Conservation (phyloP, 352 stramenopile species). For the Phytophthora ramorum region DNA sequence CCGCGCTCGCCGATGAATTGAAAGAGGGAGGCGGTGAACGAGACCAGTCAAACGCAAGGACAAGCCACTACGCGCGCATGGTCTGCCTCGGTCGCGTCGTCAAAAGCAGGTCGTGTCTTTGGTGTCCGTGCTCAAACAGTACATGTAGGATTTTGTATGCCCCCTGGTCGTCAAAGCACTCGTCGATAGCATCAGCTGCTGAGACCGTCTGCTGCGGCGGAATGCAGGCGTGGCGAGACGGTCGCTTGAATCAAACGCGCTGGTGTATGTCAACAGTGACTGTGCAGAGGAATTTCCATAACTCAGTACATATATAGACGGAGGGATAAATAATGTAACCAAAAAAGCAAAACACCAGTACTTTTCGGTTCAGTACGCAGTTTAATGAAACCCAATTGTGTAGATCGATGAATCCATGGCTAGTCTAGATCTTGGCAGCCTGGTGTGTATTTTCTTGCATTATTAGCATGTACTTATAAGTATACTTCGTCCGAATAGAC, state of each 20-base stretch:
- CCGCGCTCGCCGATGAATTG: neutral
- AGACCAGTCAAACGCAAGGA: slow-evolving; percentile 9
- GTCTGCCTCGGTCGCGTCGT: neutral
- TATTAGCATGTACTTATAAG: too few species aligned
- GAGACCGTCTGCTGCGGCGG: slow-evolving; percentile 15
- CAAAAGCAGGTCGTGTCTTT: slow-evolving; percentile 25
- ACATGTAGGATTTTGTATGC: slow-evolving; percentile 26
- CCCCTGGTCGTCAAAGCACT: slow-evolving; percentile 20
- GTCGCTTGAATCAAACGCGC: slow-evolving; percentile 1
- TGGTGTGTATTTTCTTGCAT: too few species aligned
- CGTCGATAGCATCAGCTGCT: slow-evolving; percentile 12
- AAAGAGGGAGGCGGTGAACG: neutral
- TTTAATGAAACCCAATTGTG: too few species aligned
- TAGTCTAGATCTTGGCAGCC: too few species aligned
- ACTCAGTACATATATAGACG: too few species aligned
- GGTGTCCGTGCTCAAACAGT: slow-evolving; percentile 26
- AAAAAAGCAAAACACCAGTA: too few species aligned
- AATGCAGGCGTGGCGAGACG: slow-evolving; percentile 11
- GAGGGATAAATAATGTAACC: too few species aligned
- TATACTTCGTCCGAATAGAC: too few species aligned
- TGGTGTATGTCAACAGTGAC: neutral
- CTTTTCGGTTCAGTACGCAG: too few species aligned
- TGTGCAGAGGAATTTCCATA: too few species aligned
- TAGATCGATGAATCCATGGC: too few species aligned
- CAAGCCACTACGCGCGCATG: neutral